Evolutionary conservation across 2,329 filamentous ascomycete genomes (phyloP).

Genomic region (Aspergillus bombycis): DNA sequence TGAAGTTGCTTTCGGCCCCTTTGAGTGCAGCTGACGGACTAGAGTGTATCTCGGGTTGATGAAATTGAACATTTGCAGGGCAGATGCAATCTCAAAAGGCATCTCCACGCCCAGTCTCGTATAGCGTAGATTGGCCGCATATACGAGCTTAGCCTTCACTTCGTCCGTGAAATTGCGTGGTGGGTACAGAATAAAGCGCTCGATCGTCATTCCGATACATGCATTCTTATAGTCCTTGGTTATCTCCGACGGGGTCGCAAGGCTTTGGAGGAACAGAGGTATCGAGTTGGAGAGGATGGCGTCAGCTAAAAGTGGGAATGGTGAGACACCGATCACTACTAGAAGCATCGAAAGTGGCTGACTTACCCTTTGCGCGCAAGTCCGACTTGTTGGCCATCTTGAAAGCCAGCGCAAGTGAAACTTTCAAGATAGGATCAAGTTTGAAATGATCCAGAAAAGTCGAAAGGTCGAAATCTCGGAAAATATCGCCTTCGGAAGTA

Average conservation of each 20-base stretch:
- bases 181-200: constrained; percentile 84
- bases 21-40: constrained; percentile 69
- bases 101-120: constrained; percentile 56
- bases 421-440: constrained; percentile 84
- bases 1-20: constrained; percentile 73
- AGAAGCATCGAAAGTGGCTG: neutral
- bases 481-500: constrained; percentile 85
- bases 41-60: constrained; percentile 50
- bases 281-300: constrained; percentile 85
- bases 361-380: constrained; percentile 83
- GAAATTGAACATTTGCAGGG: constrained; percentile 50
- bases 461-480: constrained; percentile 93
- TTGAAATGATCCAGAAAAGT: constrained; percentile 97
- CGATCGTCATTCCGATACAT: constrained; percentile 78
- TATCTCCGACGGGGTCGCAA: constrained; percentile 67
- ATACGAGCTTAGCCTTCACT: constrained; percentile 65
- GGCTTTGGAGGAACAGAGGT: constrained; percentile 73
- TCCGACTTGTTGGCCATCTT: constrained; percentile 80
- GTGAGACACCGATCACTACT: constrained; percentile 12
- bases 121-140: constrained; percentile 71
- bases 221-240: constrained; percentile 68
- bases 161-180: constrained; percentile 83
- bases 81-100: constrained; percentile 46
- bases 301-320: constrained; percentile 64
- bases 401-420: constrained; percentile 84